These are phyloP conservation scores for Paracoccidioides brasiliensis DNA, from an alignment of 2,329 filamentous ascomycete genomes.

Conservation along the genomic window DNA sequence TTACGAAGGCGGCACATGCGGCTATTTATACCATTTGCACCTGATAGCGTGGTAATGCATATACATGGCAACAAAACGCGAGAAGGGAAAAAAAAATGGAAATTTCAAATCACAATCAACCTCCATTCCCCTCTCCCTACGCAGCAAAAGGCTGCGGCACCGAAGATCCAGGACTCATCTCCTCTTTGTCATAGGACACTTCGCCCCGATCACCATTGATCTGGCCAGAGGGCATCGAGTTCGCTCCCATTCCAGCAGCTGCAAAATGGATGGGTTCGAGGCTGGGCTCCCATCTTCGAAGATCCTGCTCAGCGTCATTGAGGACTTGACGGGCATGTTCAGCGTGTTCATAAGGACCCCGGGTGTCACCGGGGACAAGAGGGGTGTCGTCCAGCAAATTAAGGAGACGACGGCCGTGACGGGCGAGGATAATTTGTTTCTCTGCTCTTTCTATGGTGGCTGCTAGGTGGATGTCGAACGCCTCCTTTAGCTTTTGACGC, in stretches of 20 bases:
- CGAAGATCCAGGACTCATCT: slow-evolving; percentile 2
- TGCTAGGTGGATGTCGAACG: slow-evolving; percentile 76
- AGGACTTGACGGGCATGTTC: slow-evolving; percentile 68
- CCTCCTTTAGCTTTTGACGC: slow-evolving; percentile 89
- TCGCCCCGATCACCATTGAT: slow-evolving; percentile 2
- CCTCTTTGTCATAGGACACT: slow-evolving; percentile 7
- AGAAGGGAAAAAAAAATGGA: neutral
- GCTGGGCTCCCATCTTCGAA: slow-evolving; percentile 57
- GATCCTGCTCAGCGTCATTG: slow-evolving; percentile 81
- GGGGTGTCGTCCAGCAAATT: slow-evolving; percentile 80
- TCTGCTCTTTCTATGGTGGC: slow-evolving; percentile 91
- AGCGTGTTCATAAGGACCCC: slow-evolving; percentile 52
- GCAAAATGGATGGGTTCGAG: slow-evolving; percentile 42
- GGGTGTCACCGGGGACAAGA: slow-evolving; percentile 70
- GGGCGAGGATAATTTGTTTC: slow-evolving; percentile 89
- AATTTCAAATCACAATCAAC: neutral
- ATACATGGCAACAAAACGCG: neutral
- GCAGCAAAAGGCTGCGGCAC: slow-evolving; percentile 9
- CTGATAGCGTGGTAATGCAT: neutral
- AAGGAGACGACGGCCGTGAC: slow-evolving; percentile 74
- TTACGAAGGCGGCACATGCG: neutral
- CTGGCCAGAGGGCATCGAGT: slow-evolving; percentile 21
- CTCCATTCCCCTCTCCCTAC: neutral
- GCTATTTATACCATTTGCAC: neutral
- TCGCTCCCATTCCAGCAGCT: slow-evolving; percentile 35